Conservation (phyloP, 2,329 filamentous ascomycete genomes). For the Botryotinia convoluta region DNA sequence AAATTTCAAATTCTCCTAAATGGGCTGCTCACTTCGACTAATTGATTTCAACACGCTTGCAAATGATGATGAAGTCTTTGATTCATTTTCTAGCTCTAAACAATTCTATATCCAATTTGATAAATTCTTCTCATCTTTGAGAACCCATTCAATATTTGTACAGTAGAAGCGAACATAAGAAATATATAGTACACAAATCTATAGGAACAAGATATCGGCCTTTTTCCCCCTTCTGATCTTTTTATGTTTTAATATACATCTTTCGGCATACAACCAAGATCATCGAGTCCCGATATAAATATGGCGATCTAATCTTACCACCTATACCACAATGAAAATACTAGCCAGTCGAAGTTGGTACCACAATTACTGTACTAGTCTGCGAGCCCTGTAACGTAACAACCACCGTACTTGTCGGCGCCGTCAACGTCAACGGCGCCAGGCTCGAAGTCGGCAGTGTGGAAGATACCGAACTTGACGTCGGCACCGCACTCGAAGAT, state of each 20-base stretch:
- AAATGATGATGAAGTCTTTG: not conserved
- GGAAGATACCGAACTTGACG: not conserved
- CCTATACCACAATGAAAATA: not conserved
- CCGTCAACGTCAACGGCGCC: not conserved
- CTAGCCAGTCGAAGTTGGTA: not conserved
- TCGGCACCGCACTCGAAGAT: not conserved
- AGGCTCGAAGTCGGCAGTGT: not conserved
- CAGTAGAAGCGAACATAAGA: not conserved
- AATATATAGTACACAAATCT: not conserved
- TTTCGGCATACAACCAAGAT: not conserved
- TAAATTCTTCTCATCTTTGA: not conserved
- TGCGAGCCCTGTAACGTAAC: not conserved
- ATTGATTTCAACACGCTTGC: not conserved
- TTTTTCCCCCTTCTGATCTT: no score
- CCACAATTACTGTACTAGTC: conserved; percentile 6
- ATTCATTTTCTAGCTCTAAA: not conserved
- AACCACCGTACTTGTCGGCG: conserved; percentile 13
- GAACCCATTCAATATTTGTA: not conserved
- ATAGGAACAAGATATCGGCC: not conserved
- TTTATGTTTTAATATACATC: not conserved
- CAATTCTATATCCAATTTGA: not conserved
- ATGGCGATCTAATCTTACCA: not conserved
- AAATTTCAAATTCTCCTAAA: not conserved
- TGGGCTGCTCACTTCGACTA: fast-evolving
- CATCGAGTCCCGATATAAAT: not conserved